Percentiles rank a stretch among this genome's conserved stretches.
phyloP scores from a whole-genome alignment of 208 protist genomes.

The Phytomonas francai region DNA sequence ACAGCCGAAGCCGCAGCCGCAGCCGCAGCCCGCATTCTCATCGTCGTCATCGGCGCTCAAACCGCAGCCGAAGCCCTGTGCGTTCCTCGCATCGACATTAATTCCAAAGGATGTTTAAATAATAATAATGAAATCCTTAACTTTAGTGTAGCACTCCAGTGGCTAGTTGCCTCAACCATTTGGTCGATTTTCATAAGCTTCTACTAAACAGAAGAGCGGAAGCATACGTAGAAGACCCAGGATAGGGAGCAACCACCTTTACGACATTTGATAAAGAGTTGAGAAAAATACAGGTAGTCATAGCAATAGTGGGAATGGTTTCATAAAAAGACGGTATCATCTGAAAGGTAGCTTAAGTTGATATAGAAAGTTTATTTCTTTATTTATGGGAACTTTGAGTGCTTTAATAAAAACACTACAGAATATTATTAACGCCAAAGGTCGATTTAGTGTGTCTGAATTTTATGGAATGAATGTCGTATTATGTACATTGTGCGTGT shows the following conservation, averaged over 20 bases:
- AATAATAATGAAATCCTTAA: neutral
- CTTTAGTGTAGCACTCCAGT: neutral
- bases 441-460: neutral
- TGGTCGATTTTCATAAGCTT: neutral
- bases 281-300: neutral
- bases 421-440: neutral
- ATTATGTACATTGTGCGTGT: no score
- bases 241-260: neutral
- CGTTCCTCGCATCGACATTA: constrained; percentile 2
- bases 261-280: neutral
- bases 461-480: neutral
- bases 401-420: neutral
- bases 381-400: neutral
- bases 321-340: neutral
- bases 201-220: neutral
- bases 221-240: neutral
- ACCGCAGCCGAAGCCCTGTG: neutral
- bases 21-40: constrained; percentile 25
- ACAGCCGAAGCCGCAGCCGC: constrained; percentile 20
- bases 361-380: constrained; percentile 6
- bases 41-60: neutral
- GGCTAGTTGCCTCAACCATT: neutral
- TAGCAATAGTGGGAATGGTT: neutral
- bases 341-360: neutral
- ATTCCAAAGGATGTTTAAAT: neutral